Percentiles rank a stretch among this genome's conserved stretches.
Evolutionary conservation across 768 basidiomycete species (phyloP).

Genomic region (Hericium alpestre): DNA sequence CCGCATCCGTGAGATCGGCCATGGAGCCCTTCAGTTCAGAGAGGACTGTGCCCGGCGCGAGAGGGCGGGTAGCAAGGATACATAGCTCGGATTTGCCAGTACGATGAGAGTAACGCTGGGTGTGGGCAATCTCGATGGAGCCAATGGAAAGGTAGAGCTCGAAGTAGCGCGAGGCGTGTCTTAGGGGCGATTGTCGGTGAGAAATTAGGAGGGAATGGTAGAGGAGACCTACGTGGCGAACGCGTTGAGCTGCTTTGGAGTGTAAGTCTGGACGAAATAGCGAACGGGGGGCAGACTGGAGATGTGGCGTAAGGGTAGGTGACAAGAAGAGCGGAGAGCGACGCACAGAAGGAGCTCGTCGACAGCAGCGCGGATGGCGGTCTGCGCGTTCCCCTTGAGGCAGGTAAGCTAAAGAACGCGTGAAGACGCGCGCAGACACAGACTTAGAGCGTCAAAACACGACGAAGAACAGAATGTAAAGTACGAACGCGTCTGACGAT

Average conservation of each 20-base stretch:
- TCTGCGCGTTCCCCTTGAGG: slow-evolving; percentile 42
- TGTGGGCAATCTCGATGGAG: slow-evolving; percentile 81
- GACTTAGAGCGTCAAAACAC: slow-evolving; percentile 12
- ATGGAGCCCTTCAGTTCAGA: slow-evolving; percentile 86
- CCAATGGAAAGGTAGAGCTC: slow-evolving; percentile 79
- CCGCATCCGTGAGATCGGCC: slow-evolving; percentile 78
- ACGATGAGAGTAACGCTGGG: slow-evolving; percentile 75
- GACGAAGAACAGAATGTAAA: not conserved
- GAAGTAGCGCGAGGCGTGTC: slow-evolving; percentile 82
- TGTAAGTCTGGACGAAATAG: slow-evolving; percentile 65
- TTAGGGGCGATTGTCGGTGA: slow-evolving; percentile 22
- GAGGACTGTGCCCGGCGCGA: slow-evolving; percentile 61
- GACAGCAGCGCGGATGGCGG: slow-evolving; percentile 59
- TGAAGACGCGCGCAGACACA: slow-evolving; percentile 8
- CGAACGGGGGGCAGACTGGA: slow-evolving; percentile 63
- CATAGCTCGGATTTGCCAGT: slow-evolving; percentile 87
- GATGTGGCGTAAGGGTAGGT: slow-evolving; percentile 14
- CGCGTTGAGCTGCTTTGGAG: slow-evolving; percentile 80
- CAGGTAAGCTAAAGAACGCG: slow-evolving; percentile 41
- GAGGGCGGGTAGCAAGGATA: slow-evolving; percentile 68
- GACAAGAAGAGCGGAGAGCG: slow-evolving; percentile 13
- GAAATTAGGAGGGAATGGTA: slow-evolving; percentile 15
- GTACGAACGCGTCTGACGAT: slow-evolving; percentile 66
- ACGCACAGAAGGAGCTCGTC: slow-evolving; percentile 71
- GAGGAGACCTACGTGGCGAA: slow-evolving; percentile 73